phyloP scores from a whole-genome alignment of 2,329 filamentous ascomycete genomes.

The Dryadomyces quercus-mongolicae region DNA sequence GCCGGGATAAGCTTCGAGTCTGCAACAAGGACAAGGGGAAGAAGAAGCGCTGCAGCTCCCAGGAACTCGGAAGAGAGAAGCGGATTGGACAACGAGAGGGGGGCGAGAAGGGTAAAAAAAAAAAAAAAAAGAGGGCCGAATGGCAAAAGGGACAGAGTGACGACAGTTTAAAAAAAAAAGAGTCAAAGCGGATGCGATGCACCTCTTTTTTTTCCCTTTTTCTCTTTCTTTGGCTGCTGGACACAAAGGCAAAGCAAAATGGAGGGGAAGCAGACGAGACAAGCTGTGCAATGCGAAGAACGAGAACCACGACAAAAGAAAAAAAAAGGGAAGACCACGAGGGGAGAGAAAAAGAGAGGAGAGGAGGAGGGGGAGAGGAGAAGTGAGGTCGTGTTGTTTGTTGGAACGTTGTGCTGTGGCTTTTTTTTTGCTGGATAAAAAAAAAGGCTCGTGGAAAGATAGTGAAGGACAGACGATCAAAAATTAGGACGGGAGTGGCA shows the following conservation, averaged over 20 bases:
- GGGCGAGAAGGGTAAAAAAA: not conserved
- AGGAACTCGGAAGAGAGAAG: not conserved
- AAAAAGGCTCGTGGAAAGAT: not conserved
- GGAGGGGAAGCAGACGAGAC: not conserved
- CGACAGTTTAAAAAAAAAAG: not conserved
- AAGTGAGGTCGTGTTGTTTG: not conserved
- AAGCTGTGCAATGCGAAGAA: not conserved
- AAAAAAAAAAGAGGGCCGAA: not conserved
- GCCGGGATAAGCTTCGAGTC: not conserved
- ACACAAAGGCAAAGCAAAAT: not conserved
- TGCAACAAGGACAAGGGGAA: not conserved
- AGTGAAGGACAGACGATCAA: not conserved
- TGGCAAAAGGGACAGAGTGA: not conserved
- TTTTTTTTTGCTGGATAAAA: not conserved
- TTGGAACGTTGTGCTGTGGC: not conserved
- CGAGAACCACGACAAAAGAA: not conserved
- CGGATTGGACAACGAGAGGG: not conserved
- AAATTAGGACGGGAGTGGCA: not conserved
- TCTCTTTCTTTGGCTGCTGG: not conserved
- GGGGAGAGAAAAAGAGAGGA: not conserved
- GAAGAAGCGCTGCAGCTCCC: not conserved
- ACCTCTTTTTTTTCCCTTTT: not conserved
- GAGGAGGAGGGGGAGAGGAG: not conserved
- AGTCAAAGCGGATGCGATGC: not conserved
- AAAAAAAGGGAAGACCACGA: not conserved